Conservation (phyloP, 345 rosid species). For the Microcos paniculata region DNA sequence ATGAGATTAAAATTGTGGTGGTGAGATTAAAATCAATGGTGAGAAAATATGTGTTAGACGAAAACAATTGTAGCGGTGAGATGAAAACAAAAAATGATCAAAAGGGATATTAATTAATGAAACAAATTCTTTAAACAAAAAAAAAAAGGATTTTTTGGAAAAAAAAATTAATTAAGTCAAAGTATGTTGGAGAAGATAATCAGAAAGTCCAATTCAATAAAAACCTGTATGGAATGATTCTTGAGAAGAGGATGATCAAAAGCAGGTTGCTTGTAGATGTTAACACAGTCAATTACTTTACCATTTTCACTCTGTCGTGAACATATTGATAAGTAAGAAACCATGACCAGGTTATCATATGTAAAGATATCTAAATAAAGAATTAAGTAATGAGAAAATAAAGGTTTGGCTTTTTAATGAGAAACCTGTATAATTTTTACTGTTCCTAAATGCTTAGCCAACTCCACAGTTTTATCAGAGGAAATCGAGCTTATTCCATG, state of each 20-base stretch:
- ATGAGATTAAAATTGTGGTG: too few relatives aligned
- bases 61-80: too few relatives aligned
- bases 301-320: constrained; percentile 55
- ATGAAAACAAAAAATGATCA: too few relatives aligned
- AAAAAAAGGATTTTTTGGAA: too few relatives aligned
- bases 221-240: constrained; percentile 48
- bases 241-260: constrained; percentile 48
- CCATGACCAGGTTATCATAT: neutral
- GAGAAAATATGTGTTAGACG: too few relatives aligned
- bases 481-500: neutral
- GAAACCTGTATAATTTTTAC: constrained; percentile 3
- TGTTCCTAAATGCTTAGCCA: neutral
- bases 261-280: constrained; percentile 52
- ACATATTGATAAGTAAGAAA: too few relatives aligned
- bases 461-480: neutral
- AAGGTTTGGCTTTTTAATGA: neutral
- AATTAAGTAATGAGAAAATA: neutral
- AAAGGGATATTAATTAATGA: too few relatives aligned
- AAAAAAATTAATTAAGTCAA: too few relatives aligned
- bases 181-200: too few relatives aligned
- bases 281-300: constrained; percentile 47
- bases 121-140: too few relatives aligned
- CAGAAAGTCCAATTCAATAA: neutral
- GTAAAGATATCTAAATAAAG: neutral
- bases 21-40: too few relatives aligned